phyloP scores from a whole-genome alignment of 2,329 filamentous ascomycete genomes.

The Alternaria gansuensis region DNA sequence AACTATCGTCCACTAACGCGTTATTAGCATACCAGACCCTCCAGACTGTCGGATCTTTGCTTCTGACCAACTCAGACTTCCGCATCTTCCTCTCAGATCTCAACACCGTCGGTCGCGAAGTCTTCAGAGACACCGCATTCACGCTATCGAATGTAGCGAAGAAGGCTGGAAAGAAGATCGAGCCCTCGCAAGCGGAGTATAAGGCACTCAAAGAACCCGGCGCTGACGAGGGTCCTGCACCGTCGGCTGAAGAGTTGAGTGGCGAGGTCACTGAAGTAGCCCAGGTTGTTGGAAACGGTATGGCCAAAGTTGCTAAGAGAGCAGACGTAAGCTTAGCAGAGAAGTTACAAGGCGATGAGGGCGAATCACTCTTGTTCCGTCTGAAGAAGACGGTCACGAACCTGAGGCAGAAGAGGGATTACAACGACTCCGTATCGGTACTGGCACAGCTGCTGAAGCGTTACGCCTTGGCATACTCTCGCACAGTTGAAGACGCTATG shows the following conservation, averaged over 20 bases:
- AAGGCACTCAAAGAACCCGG: constrained; percentile 63
- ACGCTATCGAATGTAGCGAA: constrained; percentile 79
- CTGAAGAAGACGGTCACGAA: constrained; percentile 79
- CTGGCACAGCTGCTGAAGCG: constrained; percentile 77
- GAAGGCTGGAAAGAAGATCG: constrained; percentile 75
- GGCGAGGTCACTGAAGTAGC: constrained; percentile 56
- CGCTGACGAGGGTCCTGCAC: constrained; percentile 60
- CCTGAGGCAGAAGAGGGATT: constrained; percentile 79
- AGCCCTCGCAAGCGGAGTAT: constrained; percentile 71
- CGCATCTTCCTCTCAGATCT: constrained; percentile 84
- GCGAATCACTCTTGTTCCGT: constrained; percentile 75
- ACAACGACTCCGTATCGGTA: constrained; percentile 84
- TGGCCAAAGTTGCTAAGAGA: constrained; percentile 61
- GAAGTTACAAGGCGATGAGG: constrained; percentile 76
- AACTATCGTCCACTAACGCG: constrained; percentile 30
- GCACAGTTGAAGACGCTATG: constrained; percentile 72
- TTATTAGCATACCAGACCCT: constrained; percentile 77
- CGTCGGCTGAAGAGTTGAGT: constrained; percentile 69
- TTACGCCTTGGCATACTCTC: constrained; percentile 81
- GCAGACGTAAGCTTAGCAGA: constrained; percentile 76
- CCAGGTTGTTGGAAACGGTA: constrained; percentile 58
- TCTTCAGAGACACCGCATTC: constrained; percentile 86
- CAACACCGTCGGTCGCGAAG: constrained; percentile 78
- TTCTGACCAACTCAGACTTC: constrained; percentile 91
- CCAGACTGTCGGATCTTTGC: constrained; percentile 81